Evolutionary conservation across 371 early-diverging fungal species (phyloP), one percentile per base, ranked within the genome.

Genomic region (Circinella umbellata): DNA sequence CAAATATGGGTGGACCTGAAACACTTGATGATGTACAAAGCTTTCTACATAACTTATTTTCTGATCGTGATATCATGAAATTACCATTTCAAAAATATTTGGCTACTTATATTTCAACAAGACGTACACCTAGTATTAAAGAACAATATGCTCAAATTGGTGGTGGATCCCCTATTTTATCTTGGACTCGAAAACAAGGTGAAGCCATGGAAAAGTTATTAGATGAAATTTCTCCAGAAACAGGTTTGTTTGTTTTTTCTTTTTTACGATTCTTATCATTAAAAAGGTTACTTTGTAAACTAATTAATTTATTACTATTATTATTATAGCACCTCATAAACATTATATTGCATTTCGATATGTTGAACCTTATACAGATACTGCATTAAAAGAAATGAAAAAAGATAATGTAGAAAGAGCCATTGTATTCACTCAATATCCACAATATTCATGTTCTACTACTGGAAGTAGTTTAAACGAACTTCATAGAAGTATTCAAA

Each of bases 361-460:
- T 80, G 93, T 95, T 0, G 77, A 86, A 27, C 98, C 98, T 34
- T 85, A 90, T 64, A 95, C 95, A 1, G 81, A 84, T 8, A 86
- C 87, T 34, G 91, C 97, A 1, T 64, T 98, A 14, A 68, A 84
- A 35, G 77, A 89, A 64, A 96, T 97, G 92, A 83, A 92, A 59
- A 66, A 74, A 13, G 98, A 97, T 74, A 93, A 93, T 4, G 91
- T 96, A 3, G 80, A 88, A 64, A 88, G 94, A 7, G 98, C 94
- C 10, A 86, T 98, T 18, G 98, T 96, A 1, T 94, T 98, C 65
- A 91, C 95, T 0, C 93, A 97, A 76, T 98, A 98, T 78, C 98
- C 97, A 64, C 98, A 98, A 81, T 97, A 96, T 82, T 95, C 95
- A 17, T 96, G 98, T 74, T 93, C 97, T 0, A 98, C 98, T 18